Evolutionary conservation across 768 basidiomycete genomes (phyloP).

Genomic region (Fomitopsis pulvina): DNA sequence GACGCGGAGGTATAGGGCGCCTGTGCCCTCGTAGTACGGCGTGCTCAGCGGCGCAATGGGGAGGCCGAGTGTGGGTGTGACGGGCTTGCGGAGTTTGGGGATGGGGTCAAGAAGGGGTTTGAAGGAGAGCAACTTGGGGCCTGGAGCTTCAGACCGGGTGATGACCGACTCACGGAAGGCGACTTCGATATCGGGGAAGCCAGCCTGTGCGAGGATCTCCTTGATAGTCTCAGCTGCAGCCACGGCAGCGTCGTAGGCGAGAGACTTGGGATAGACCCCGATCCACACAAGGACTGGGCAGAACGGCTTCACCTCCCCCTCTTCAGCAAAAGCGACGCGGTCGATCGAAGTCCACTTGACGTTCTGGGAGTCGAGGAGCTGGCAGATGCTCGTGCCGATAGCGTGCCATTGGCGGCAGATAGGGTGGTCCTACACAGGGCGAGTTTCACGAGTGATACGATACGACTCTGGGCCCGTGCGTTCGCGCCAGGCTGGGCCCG

Average conservation of each 20-base stretch:
- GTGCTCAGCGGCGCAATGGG: constrained; percentile 13
- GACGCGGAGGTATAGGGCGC: constrained; percentile 26
- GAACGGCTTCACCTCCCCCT: constrained; percentile 5
- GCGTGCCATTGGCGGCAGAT: constrained; percentile 12
- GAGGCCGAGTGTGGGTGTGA: constrained; percentile 31
- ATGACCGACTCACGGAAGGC: constrained; percentile 2
- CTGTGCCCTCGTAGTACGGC: constrained; percentile 18
- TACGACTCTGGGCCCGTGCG: constrained; percentile 21
- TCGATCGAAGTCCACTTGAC: constrained; percentile 19
- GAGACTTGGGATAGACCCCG: constrained; percentile 1
- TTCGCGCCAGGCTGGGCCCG: constrained; percentile 18
- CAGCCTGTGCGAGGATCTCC: not conserved
- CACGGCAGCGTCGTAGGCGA: not conserved
- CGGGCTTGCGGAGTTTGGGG: constrained; percentile 16
- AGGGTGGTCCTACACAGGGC: constrained; percentile 15
- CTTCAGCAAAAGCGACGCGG: constrained; percentile 15
- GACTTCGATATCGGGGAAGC: constrained; percentile 6
- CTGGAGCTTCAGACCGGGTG: not conserved
- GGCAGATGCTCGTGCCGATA: constrained; percentile 12
- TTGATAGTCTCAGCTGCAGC: not conserved
- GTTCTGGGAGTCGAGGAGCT: constrained; percentile 3
- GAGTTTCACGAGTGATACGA: constrained; percentile 17
- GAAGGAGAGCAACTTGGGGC: constrained; percentile 1
- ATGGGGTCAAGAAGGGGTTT: not conserved
- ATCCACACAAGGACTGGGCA: not conserved